Base-by-base conservation (phyloP, 2,329 filamentous ascomycete genomes). In the Zymoseptoria brevis region DNA sequence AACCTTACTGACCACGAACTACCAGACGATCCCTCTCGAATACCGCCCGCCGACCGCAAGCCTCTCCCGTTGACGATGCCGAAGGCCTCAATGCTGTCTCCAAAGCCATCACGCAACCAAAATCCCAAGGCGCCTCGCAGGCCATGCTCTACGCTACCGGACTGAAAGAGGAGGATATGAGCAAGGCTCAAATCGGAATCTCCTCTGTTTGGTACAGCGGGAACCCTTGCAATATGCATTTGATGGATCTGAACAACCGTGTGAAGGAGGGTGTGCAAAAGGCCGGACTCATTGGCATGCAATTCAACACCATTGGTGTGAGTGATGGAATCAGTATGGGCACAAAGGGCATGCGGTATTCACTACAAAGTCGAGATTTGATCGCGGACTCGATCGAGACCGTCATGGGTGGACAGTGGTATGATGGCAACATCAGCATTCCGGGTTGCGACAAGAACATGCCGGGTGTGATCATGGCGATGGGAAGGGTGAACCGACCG, bases 391-490 rank as follows among this genome's bases (percentile, higher is more conserved):
- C 89, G 62, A 96, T 99, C 71, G 94, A 99, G 82, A 97, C 94
- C 4, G 94, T 99, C 69, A 99, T 97, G 92, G 88, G 91, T 67
- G 94, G 91, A 16, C 94, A 99, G 77, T 97, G 92, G 91, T 97
- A 99, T 74, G 94, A 99, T 75, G 93, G 86, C 67, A 97, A 97
- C 76, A 88, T 99, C 73, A 96, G 90, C 56, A 88, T 99, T 69
- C 94, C 94, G 13, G 94, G 94, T 54, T 99, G 94, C 77, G 94
- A 99, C 83, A 99, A 99, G 85, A 99, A 99, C 79, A 97, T 99
- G 94, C 91, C 91, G n/a, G 77, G 78, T 72, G 78, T 81, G 53
- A 75, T 81, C 60, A 81, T 81, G 76, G 94, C 92, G 58, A 96
- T 96, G 89, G 93, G 91, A 45, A 85, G 94, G 67, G 86, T 96